Evolutionary conservation across 164 flowering plant genomes (phyloP).

Genomic region (Tetrastigma voinierianum): DNA sequence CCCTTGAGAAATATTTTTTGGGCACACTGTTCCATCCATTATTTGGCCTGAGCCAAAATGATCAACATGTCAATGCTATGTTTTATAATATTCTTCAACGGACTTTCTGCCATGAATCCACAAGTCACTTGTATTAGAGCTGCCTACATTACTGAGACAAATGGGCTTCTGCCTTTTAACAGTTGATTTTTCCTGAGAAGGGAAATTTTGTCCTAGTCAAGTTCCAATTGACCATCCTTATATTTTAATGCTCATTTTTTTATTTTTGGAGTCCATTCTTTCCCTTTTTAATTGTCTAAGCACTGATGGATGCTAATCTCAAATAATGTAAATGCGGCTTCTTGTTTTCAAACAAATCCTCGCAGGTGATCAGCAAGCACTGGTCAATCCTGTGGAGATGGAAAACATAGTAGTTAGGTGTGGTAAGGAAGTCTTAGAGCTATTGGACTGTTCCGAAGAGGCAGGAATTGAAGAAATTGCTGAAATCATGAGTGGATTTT

Average conservation of each 20-base stretch:
- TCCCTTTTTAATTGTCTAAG: too few species aligned
- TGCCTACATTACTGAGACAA: too few species aligned
- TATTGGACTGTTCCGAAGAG: constrained; percentile 51
- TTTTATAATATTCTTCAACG: not conserved
- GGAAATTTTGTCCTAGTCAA: too few species aligned
- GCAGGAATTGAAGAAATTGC: constrained; percentile 72
- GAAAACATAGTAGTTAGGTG: constrained; percentile 43
- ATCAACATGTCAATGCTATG: not conserved
- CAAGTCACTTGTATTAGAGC: too few species aligned
- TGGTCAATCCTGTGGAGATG: constrained; percentile 38
- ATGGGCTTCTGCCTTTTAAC: too few species aligned
- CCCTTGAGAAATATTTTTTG: too few species aligned
- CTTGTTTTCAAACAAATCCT: constrained; percentile 75
- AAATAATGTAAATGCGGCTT: constrained; percentile 45
- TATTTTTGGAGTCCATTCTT: too few species aligned
- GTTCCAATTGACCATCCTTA: not conserved
- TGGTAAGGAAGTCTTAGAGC: constrained; percentile 33
- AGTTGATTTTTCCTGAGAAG: too few species aligned
- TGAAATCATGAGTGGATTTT: constrained; percentile 34
- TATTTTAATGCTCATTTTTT: not conserved
- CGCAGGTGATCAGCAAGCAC: constrained; percentile 45
- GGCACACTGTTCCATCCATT: not conserved
- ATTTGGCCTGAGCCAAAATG: not conserved
- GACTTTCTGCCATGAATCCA: too few species aligned
- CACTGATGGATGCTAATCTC: not conserved